Evolutionary conservation across 305 asterid species (phyloP).

Genomic region (Lippia alba): DNA sequence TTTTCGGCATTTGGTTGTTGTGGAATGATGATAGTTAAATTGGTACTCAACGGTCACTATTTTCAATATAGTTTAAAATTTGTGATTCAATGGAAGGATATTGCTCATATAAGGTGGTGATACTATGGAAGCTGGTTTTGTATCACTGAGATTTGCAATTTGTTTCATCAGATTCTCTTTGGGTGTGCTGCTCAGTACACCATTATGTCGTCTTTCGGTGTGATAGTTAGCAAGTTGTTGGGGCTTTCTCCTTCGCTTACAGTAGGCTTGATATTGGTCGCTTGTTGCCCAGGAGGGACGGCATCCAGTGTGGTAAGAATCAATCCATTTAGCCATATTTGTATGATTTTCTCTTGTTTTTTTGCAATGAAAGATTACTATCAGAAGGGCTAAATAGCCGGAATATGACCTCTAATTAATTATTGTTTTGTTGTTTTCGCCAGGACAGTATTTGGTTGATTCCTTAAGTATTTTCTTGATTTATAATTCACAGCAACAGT

Average conservation of each 20-base stretch:
- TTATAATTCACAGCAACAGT: too few relatives aligned
- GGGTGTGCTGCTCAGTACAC: constrained; percentile 88
- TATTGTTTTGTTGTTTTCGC: too few relatives aligned
- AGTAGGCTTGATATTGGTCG: constrained; percentile 81
- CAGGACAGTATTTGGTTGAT: not conserved
- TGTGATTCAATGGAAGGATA: not conserved
- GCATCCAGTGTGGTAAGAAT: constrained; percentile 89
- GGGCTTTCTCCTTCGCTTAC: constrained; percentile 76
- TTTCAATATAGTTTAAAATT: not conserved
- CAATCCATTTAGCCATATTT: constrained; percentile 30
- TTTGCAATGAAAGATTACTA: not conserved
- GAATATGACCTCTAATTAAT: too few relatives aligned
- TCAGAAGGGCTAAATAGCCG: not conserved
- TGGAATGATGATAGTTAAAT: constrained; percentile 2
- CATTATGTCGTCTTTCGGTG: constrained; percentile 79
- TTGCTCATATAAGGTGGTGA: not conserved
- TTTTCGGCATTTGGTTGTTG: not conserved
- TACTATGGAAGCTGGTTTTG: constrained; percentile 1
- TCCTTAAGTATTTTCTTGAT: not conserved
- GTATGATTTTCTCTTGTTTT: not conserved
- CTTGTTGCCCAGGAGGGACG: constrained; percentile 94
- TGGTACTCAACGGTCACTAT: not conserved
- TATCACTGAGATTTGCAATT: constrained; percentile 23
- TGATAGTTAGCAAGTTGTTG: constrained; percentile 70
- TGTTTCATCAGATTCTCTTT: constrained; percentile 66